phyloP scores from a whole-genome alignment of 345 rosid genomes.

The Stellera chamaejasme region DNA sequence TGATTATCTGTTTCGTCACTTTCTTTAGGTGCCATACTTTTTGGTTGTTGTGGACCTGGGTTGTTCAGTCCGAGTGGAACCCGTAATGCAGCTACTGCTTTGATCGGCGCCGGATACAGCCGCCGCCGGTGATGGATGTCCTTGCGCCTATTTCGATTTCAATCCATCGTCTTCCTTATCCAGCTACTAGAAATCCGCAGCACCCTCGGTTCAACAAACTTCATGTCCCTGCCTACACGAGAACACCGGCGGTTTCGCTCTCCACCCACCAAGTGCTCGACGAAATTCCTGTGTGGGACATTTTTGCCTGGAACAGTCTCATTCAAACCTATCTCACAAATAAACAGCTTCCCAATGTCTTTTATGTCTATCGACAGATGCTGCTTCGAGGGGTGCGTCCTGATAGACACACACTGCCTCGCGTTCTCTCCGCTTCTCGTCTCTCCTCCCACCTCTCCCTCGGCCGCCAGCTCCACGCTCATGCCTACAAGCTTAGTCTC shows the following conservation, averaged over 20 bases:
- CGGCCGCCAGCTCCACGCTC: constrained; percentile 38
- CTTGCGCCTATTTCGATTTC: too few species aligned
- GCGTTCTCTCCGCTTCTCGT: constrained; percentile 33
- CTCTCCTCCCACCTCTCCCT: constrained; percentile 19
- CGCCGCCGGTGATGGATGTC: too few species aligned
- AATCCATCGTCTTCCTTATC: too few species aligned
- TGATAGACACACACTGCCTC: constrained; percentile 39
- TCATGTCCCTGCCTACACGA: too few species aligned
- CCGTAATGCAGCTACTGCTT: too few species aligned
- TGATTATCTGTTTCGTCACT: too few species aligned
- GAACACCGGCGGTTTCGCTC: background rate
- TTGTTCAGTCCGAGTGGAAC: too few species aligned
- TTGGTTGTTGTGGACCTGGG: too few species aligned
- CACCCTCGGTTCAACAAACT: too few species aligned
- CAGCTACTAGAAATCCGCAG: too few species aligned
- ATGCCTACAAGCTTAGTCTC: constrained; percentile 33
- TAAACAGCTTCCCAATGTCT: constrained; percentile 16
- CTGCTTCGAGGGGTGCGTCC: constrained; percentile 34
- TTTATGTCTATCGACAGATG: constrained; percentile 34
- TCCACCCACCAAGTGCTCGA: constrained; percentile 29
- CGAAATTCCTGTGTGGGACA: constrained; percentile 28
- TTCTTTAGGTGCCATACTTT: too few species aligned
- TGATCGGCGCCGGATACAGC: too few species aligned
- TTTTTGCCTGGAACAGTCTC: constrained; percentile 35
- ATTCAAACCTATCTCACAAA: constrained; percentile 29